Evolutionary conservation across 345 rosid species (phyloP), one percentile per base, ranked within the genome.

Genomic region (Populus pruinosa): DNA sequence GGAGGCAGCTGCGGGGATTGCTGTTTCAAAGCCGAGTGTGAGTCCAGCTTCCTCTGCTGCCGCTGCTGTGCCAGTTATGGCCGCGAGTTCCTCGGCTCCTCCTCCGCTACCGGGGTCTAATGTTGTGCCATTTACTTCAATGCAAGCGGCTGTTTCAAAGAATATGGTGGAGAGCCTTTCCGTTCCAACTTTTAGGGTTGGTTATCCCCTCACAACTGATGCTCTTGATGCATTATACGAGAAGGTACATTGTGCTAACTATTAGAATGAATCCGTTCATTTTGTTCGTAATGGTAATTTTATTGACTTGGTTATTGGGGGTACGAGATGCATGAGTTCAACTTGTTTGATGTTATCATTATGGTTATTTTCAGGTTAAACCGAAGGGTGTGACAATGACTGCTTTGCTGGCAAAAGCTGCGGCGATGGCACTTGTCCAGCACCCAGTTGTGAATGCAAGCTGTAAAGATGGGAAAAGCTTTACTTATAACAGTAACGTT

Each of bases 371-470:
- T 73, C 84, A 92, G 98, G 94, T 95, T 86, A 93, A 95, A 83
- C 94, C 92, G 31, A 93, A 93, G 87, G 98, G 98, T 71, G 99
- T 93, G 43, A 92, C 99, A 35, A 93, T 95, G 99, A 96, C 97
- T 29, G 97, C 94, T 7, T 78, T 96, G 72, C 82, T 96, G 79
- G 97, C 99, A 11, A 96, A 96, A 82, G 99, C 98, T 71, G 90
- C 92, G 11, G 99, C 98, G 71, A 90, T 96, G 97, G 93, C 98
- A 44, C 90, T 96, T 68, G 97, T 77, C 71, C 94, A 92, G 85
- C 97, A 93, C 76, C 97, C 98, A 36, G 96, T 95, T 77, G 97
- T 95, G 78, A 93, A 93, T 25, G 88, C 99, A 20, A 89, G 84
- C 84, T 96, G 97, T 72, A 96, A 88, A 87, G 94, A 93, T 69